Evolutionary conservation across 164 flowering plant species (phyloP), one percentile per base, ranked within the genome.

Genomic region (Vitis labrusca): DNA sequence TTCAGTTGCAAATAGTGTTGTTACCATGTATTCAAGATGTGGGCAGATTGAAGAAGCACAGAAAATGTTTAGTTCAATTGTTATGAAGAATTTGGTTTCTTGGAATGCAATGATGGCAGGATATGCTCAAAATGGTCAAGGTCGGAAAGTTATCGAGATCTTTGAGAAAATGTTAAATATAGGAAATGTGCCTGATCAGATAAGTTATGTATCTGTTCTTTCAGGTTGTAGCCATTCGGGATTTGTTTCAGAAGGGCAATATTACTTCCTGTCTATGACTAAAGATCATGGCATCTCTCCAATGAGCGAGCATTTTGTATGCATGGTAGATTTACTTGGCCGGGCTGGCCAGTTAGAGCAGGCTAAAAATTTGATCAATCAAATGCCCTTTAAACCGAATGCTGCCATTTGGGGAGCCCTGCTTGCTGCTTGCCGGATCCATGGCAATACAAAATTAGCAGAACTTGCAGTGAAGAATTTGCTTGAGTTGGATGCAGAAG

Each of bases 21-120:
- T 86, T 37, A 78, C 86, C 29, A 66, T 84, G 81, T 83, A 84
- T 71, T 84, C 84, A 11, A 84, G 76, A 73, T 81, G 85, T 63
- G 86, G 88, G n/a, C 71, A 48, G 53, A 64, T 81, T 67, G 67
- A 56, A 56, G 83, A 82, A 54, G 88, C 87, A 10, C 68, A 50
- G 8, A 74, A 67, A n/a, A 61, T 75, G 47, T 86, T 86, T 68
- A 70, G 81, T 51, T 74, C 55, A 4, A 72, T 84, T 50, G 4
- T 12, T 66, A 57, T 32, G 14, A 84, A 79, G 71, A 72, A 84
- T 75, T 64, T 82, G 74, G 68, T 82, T 59, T 84, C 86, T n/a
- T 84, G 89, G 88, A 86, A 86, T 70, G 69, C 84, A 6, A 77
- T 86, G 83, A 84, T 84, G 74, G 68, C 78, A 19, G 88, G 80